phyloP scores from a whole-genome alignment of 2,329 filamentous ascomycete genomes.

The Aureobasidium sp. region DNA sequence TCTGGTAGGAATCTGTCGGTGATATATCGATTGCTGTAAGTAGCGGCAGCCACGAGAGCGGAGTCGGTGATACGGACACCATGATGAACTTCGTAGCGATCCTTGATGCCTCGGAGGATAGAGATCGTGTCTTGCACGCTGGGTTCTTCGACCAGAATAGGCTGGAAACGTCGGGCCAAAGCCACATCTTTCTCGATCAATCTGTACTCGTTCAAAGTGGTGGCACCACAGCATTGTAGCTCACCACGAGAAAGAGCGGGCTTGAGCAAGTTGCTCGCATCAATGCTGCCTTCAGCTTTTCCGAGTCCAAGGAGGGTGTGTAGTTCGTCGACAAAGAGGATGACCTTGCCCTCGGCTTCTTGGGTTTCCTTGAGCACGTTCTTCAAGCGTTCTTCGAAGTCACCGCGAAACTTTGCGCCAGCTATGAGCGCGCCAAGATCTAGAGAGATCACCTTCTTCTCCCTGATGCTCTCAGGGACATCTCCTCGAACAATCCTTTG shows the following conservation, averaged over 20 bases:
- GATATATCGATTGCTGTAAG: constrained; percentile 91
- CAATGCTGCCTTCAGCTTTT: constrained; percentile 92
- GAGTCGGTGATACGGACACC: constrained; percentile 91
- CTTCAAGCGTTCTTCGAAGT: constrained; percentile 92
- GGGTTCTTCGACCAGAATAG: constrained; percentile 87
- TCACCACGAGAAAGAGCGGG: constrained; percentile 88
- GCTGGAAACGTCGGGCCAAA: constrained; percentile 84
- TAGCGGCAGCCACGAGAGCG: constrained; percentile 82
- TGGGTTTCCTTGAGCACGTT: constrained; percentile 85
- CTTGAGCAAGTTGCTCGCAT: constrained; percentile 90
- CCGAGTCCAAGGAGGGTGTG: constrained; percentile 87
- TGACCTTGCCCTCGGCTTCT: constrained; percentile 78
- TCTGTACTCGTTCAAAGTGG: constrained; percentile 85
- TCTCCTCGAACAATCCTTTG: constrained; percentile 85
- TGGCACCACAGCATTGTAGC: constrained; percentile 90
- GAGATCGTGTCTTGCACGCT: constrained; percentile 88
- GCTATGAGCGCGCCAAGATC: constrained; percentile 91
- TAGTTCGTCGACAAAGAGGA: constrained; percentile 90
- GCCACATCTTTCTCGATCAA: constrained; percentile 94
- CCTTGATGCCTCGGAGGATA: constrained; percentile 92
- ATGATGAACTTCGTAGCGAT: constrained; percentile 95
- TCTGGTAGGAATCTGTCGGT: constrained; percentile 93
- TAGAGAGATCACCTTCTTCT: constrained; percentile 79
- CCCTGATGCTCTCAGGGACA: constrained; percentile 91
- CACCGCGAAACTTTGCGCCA: constrained; percentile 88